These are phyloP conservation scores for Dioszegia hungarica DNA, from an alignment of 768 basidiomycete genomes.

Conservation along the genomic window DNA sequence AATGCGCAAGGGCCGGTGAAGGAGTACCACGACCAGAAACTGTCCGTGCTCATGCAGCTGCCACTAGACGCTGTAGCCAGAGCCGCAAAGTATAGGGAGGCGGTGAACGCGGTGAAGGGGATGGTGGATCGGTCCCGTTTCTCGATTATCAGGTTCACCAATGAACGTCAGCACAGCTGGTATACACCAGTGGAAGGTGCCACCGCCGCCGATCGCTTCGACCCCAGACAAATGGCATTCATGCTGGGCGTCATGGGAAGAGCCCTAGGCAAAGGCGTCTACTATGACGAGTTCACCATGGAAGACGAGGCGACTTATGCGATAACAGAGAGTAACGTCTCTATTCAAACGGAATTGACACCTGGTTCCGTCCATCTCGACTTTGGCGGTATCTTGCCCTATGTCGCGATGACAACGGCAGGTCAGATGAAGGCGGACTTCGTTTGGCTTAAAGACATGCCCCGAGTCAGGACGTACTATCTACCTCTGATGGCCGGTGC, in stretches of 20 bases:
- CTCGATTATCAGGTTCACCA: background rate
- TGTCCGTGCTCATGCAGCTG: background rate
- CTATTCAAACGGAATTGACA: no score
- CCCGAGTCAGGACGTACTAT: background rate
- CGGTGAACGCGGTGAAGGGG: background rate
- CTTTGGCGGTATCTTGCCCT: background rate
- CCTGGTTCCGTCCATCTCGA: background rate
- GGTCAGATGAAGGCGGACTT: background rate
- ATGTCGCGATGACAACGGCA: no score
- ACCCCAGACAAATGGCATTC: background rate
- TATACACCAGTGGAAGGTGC: background rate
- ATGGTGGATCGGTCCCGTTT: background rate
- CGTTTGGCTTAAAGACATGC: background rate
- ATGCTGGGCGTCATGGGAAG: background rate
- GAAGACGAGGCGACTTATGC: no score
- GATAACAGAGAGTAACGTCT: no score
- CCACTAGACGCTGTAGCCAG: no score
- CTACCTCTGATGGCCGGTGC: background rate
- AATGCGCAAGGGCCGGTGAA: background rate
- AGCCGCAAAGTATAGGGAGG: no score
- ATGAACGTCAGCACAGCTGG: background rate
- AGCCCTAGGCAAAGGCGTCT: background rate
- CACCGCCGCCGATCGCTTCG: background rate
- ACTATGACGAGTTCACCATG: background rate
- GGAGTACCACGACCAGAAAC: background rate